These are phyloP conservation scores for Neurospora discreta DNA, from an alignment of 495 filamentous ascomycete species.

Conservation along the genomic window DNA sequence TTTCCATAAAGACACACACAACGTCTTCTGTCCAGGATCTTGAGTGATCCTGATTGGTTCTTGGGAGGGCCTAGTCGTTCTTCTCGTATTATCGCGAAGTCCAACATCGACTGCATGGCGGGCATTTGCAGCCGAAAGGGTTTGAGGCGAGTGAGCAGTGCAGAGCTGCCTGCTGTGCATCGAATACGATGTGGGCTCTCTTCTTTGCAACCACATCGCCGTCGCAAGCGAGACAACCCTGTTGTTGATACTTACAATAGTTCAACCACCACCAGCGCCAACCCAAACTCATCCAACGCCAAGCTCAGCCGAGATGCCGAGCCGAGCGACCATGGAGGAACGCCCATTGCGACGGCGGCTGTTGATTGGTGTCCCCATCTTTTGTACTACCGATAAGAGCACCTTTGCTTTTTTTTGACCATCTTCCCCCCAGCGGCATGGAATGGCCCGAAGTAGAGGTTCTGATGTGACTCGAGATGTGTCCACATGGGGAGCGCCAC, in stretches of 20 bases:
- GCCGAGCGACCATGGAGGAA: neutral
- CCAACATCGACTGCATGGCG: neutral
- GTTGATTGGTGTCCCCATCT: neutral
- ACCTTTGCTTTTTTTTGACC: neutral
- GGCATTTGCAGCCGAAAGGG: neutral
- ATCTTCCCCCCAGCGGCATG: neutral
- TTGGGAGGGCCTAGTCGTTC: neutral
- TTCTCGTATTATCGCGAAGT: neutral
- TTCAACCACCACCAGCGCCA: neutral
- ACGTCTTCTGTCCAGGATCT: neutral
- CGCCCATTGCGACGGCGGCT: neutral
- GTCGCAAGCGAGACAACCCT: neutral
- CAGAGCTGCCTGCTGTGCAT: neutral
- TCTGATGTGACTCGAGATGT: neutral
- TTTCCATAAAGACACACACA: neutral
- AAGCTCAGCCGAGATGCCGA: neutral
- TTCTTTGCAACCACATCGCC: neutral
- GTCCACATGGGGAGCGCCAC: neutral
- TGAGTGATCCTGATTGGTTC: neutral
- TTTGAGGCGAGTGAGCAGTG: neutral
- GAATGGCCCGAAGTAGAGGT: neutral
- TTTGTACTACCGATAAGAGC: neutral
- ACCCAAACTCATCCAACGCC: neutral
- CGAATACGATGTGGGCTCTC: neutral
- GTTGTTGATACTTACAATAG: neutral